A percentile compares a stretch with the other conserved stretches of the same genome.
Evolutionary conservation across 2,329 filamentous ascomycete genomes (phyloP).

Genomic region (Hypoxylon rubiginosum): DNA sequence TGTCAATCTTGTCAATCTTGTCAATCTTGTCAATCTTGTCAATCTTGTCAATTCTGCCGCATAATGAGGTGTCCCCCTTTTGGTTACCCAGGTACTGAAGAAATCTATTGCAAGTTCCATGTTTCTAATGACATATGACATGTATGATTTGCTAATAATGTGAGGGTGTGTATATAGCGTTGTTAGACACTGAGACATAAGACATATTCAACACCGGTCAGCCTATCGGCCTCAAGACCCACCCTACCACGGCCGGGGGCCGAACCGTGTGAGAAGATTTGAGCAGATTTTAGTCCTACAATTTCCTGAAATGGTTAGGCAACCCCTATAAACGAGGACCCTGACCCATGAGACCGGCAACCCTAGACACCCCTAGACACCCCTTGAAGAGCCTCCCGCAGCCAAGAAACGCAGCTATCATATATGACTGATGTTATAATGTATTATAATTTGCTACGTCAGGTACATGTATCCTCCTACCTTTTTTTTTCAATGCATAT

Average conservation of each 20-base stretch:
- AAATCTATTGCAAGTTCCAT: background rate
- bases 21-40: no score
- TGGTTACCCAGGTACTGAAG: background rate
- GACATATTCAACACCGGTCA: conserved; percentile 1
- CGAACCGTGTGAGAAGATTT: conserved; percentile 33
- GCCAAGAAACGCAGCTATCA: conserved; percentile 3
- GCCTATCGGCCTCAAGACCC: background rate
- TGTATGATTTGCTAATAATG: background rate
- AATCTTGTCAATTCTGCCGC: no score
- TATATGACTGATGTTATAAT: conserved; percentile 18
- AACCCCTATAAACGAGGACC: background rate
- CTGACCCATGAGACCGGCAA: conserved; percentile 24
- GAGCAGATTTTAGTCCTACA: conserved; percentile 40
- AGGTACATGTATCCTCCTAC: background rate
- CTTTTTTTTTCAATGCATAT: background rate
- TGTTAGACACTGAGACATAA: background rate
- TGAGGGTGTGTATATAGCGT: conserved; percentile 24
- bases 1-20: no score
- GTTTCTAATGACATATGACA: background rate
- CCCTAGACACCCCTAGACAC: background rate
- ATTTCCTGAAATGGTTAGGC: conserved; percentile 35
- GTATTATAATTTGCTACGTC: conserved; percentile 18
- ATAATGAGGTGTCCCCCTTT: background rate
- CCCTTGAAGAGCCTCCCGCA: background rate
- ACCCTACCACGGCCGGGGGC: background rate